A percentile compares a stretch with the other conserved stretches of the same genome.
Evolutionary conservation across 2,329 filamentous ascomycete species (phyloP).

Genomic region (Graphiopsis chlorocephala): DNA sequence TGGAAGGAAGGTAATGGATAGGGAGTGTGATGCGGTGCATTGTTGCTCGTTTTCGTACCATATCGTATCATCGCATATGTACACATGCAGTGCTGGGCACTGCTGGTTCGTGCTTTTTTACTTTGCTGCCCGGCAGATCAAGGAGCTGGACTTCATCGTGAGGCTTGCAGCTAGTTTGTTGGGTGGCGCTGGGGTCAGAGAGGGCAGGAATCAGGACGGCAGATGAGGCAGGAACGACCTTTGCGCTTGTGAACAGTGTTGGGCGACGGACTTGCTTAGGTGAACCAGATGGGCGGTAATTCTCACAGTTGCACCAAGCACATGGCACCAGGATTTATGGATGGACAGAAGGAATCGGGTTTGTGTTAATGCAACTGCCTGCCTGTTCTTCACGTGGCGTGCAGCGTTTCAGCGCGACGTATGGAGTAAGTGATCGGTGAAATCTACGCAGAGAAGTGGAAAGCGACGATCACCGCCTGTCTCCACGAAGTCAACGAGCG

Average conservation of each 20-base stretch:
- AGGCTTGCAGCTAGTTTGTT: slow-evolving; percentile 6
- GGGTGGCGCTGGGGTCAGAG: slow-evolving; percentile 10
- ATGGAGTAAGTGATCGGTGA: slow-evolving; percentile 12
- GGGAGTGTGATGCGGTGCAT: neutral
- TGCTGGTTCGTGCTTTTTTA: neutral
- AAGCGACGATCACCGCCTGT: neutral
- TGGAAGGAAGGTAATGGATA: neutral
- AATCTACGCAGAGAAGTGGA: slow-evolving; percentile 6
- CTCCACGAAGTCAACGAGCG: neutral
- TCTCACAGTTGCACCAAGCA: neutral
- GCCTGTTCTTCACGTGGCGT: slow-evolving; percentile 12
- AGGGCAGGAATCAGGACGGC: neutral
- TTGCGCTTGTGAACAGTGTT: neutral
- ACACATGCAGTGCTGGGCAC: neutral
- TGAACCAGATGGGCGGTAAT: neutral
- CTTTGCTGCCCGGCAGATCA: neutral
- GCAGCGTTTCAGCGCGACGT: slow-evolving; percentile 8
- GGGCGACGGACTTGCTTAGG: neutral
- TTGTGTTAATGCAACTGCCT: neutral
- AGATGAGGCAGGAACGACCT: neutral
- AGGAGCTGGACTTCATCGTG: neutral
- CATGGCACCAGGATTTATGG: neutral
- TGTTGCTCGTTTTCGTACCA: neutral
- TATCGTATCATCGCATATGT: neutral
- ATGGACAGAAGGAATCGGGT: neutral